phyloP scores from a whole-genome alignment of 2,329 filamentous ascomycete genomes.

The Fusarium oxysporum region DNA sequence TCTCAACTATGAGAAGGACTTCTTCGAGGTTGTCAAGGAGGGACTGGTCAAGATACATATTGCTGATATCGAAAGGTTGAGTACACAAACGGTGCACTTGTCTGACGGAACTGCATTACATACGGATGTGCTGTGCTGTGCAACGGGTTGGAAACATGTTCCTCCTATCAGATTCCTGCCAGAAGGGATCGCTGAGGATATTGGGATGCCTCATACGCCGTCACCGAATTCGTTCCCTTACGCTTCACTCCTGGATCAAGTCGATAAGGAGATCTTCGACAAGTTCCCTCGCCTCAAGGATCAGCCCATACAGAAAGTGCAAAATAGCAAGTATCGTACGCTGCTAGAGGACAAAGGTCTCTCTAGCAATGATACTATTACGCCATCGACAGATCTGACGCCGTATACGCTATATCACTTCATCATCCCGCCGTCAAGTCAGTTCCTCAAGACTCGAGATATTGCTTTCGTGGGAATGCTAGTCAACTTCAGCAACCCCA shows the following conservation, averaged over 20 bases:
- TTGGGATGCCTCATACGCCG: constrained; percentile 60
- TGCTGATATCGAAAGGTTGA: constrained; percentile 58
- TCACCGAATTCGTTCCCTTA: constrained; percentile 48
- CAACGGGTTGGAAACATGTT: constrained; percentile 62
- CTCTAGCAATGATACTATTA: constrained; percentile 46
- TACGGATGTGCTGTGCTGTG: constrained; percentile 60
- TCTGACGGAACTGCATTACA: constrained; percentile 54
- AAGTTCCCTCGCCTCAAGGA: constrained; percentile 64
- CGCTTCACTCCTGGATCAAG: constrained; percentile 50
- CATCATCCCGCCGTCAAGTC: constrained; percentile 56
- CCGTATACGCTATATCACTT: constrained; percentile 59
- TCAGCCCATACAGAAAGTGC: constrained; percentile 56
- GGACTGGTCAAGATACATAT: constrained; percentile 61
- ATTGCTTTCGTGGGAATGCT: constrained; percentile 60
- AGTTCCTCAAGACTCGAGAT: constrained; percentile 51
- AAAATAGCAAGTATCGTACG: constrained; percentile 59
- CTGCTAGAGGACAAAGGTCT: constrained; percentile 55
- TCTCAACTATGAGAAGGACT: constrained; percentile 62
- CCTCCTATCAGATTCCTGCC: constrained; percentile 57
- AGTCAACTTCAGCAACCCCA: constrained; percentile 57
- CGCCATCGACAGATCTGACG: constrained; percentile 40
- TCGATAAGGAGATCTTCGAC: constrained; percentile 65
- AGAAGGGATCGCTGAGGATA: constrained; percentile 56
- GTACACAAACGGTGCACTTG: constrained; percentile 54
- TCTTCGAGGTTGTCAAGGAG: constrained; percentile 62